Conservation (phyloP, 352 stramenopile species). For the Phytopythium kandeliae region DNA sequence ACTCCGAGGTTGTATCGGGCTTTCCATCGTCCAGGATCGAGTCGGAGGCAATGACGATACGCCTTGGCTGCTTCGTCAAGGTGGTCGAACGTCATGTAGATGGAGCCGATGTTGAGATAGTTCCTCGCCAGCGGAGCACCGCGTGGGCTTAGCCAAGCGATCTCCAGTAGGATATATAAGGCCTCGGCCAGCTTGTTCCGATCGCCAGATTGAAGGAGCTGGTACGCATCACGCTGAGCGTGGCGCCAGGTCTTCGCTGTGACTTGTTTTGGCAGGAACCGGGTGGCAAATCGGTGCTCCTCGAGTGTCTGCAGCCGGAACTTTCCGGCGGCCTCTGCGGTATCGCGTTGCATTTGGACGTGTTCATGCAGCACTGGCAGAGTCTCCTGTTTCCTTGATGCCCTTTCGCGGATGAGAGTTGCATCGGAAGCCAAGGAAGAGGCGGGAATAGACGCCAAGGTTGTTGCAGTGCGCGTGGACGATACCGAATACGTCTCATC, state of each 20-base stretch:
- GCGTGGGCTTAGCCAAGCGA: constrained; percentile 33
- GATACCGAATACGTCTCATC: constrained; percentile 13
- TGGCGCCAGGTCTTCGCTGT: constrained; percentile 35
- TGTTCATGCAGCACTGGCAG: background rate
- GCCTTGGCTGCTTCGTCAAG: constrained; percentile 40
- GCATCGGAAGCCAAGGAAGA: background rate
- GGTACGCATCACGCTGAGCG: constrained; percentile 18
- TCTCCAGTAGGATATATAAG: constrained; percentile 53
- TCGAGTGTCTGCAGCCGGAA: constrained; percentile 47
- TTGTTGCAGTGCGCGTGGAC: constrained; percentile 14
- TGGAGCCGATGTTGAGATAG: constrained; percentile 46
- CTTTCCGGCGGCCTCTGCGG: background rate
- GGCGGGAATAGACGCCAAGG: constrained; percentile 5
- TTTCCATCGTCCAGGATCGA: constrained; percentile 35
- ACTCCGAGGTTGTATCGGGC: constrained; percentile 47
- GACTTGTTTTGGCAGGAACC: constrained; percentile 43
- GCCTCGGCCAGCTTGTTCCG: constrained; percentile 32
- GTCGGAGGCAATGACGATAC: constrained; percentile 39
- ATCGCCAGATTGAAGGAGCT: constrained; percentile 22
- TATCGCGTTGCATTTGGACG: background rate
- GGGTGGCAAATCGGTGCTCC: constrained; percentile 44
- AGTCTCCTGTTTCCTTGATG: background rate
- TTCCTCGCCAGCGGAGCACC: constrained; percentile 24
- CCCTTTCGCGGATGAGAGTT: background rate
- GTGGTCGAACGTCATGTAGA: constrained; percentile 48